Percentiles rank a stretch among this genome's conserved stretches.
These are phyloP conservation scores for Sordaria brevicollis DNA, from an alignment of 495 filamentous ascomycete species.

Conservation along the genomic window DNA sequence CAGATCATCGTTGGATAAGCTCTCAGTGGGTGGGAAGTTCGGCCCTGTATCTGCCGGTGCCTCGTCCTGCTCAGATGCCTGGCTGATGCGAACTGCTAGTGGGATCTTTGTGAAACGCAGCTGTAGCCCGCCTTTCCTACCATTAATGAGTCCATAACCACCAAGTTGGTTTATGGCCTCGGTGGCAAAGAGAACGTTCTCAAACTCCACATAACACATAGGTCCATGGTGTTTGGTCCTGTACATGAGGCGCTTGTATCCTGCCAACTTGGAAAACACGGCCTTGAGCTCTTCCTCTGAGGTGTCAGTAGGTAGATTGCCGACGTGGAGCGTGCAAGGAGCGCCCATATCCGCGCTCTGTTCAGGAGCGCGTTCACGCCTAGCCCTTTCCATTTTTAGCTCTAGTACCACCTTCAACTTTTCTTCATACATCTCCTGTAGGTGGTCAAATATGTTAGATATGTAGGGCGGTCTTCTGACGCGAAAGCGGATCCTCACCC, in stretches of 20 bases:
- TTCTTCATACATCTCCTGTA: no score
- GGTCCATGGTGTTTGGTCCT: slow-evolving; percentile 97
- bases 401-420: no score
- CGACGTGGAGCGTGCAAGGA: slow-evolving; percentile 94
- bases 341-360: slow-evolving; percentile 95
- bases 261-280: slow-evolving; percentile 87
- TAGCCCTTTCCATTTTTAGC: no score
- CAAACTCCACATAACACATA: slow-evolving; percentile 99
- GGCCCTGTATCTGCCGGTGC: no score
- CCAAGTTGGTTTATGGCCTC: slow-evolving; percentile 90
- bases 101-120: slow-evolving; percentile 98
- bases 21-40: no score
- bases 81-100: slow-evolving; percentile 77
- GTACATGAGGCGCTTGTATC: slow-evolving; percentile 93
- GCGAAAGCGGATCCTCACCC: no score
- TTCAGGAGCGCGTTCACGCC: no score
- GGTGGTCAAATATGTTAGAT: no score
- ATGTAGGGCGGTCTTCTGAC: no score
- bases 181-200: slow-evolving; percentile 87
- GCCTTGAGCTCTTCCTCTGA: slow-evolving; percentile 95
- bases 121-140: slow-evolving; percentile 92
- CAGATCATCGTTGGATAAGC: no score
- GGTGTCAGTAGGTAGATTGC: slow-evolving; percentile 87
- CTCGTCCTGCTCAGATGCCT: slow-evolving; percentile 32
- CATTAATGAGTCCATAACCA: slow-evolving; percentile 80